Base-by-base conservation (phyloP, 345 rosid species). In the Orychophragmus violaceus region DNA sequence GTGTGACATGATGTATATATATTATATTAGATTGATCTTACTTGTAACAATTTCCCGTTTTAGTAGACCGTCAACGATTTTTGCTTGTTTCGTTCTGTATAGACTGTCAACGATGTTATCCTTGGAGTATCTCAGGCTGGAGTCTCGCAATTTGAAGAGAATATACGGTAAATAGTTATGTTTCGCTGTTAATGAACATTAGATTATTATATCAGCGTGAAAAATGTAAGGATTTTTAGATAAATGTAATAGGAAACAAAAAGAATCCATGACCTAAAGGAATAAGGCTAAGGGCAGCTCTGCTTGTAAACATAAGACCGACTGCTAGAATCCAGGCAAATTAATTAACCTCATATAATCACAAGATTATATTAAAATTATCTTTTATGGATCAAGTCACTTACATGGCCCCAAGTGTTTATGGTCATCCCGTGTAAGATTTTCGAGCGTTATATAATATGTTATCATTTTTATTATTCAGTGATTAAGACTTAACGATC, bases 81-180 rank as follows among this genome's bases (percentile, higher is more conserved):
- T n/a, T 5, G 3, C n/a, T n/a, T n/a, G n/a, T n/a, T n/a, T 23
- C 9, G 4, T 51, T 51, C 25, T 12, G 33, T 25, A n/a, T n/a
- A 51, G 56, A 90, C 97, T 2, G 64, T 88, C 57, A 88, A 86
- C 18, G 95, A 91, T 67, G 91, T 91, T 3, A 21, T 85, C 17
- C 35, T 86, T 48, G 97, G 93, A 55, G 70, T 82, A 29, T 77
- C 84, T 30, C 87, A 88, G 56, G 91, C 87, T 59, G 87, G 81
- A 19, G 81, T 91, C 64, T 83, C 93, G 16, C 80, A 69, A 84
- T 42, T 71, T 88, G 45, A 59, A 79, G 52, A 67, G 85, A 60
- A 79, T 69, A 82, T 78, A 81, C 39, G 84, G 95, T 86, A 53
- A n/a, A n/a, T n/a, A n/a, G n/a, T n/a, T n/a, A 52, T 27, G 22